Base-by-base conservation (phyloP, 495 filamentous ascomycete genomes). In the Darksidea phi region DNA sequence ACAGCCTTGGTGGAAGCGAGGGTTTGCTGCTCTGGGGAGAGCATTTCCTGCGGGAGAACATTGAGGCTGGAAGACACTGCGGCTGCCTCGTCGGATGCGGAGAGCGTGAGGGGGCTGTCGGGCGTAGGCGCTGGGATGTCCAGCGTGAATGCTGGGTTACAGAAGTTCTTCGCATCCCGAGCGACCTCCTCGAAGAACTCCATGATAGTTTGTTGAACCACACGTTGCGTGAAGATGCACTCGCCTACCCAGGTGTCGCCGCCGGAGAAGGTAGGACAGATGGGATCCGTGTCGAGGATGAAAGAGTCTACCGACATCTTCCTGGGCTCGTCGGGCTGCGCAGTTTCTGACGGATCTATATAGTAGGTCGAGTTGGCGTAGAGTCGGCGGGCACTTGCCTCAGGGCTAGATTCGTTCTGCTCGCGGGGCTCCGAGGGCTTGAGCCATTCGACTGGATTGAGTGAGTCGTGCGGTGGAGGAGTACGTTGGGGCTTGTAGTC, bases 161-260 rank as follows among this genome's bases (percentile, higher is more conserved):
- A 25, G 53, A 51, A 69, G 7, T 51, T 24, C 3, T 13, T n/a
- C 12, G 62, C 53, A 38, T 65, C 41, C 11, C 42, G 51, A 6
- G 61, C 66, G 3, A 66, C 66, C 25, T 59, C 53, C 10, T 65
- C 57, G 47, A 69, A 69, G 54, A 65, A 69, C 32, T 59, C 47
- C 23, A 69, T 52, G 28, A 69, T 58, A 18, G 26, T 38, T 17
- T 59, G 36, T 21, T 66, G 59, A 1, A 69, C 41, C 12, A 17
- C 15, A 6, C 43, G 26, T 12, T 32, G 3, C 11, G 63, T 61
- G 56, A 70, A 67, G 52, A 70, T 48, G 54, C 64, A 67, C 28
- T 66, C 66, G 17, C 46, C 58, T 8, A 46, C 13, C 5, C 37
- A 13, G 20, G 12, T 49, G 1, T 59, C 50, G 38, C 63, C 64